Percentiles rank a stretch among this genome's conserved stretches.
These are phyloP conservation scores for Penicillium sp. DNA, from an alignment of 2,329 filamentous ascomycete genomes.

Conservation along the genomic window DNA sequence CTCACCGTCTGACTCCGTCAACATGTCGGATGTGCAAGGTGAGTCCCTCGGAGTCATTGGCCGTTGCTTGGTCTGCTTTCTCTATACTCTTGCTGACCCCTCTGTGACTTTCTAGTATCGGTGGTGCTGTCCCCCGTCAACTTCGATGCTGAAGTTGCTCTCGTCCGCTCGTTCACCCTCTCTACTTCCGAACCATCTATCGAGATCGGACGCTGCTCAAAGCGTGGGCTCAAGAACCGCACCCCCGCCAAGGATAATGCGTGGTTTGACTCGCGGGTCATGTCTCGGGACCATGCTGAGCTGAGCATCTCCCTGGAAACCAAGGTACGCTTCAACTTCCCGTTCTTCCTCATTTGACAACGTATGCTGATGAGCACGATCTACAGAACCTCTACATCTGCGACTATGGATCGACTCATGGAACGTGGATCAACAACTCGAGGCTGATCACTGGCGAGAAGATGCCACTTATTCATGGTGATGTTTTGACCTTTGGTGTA, in stretches of 20 bases:
- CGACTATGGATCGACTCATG: conserved; percentile 62
- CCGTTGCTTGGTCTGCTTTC: not conserved
- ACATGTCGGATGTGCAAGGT: conserved; percentile 29
- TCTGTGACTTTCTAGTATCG: not conserved
- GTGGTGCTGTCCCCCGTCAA: conserved; percentile 27
- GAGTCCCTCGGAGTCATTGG: conserved; percentile 2
- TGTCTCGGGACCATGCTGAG: conserved; percentile 48
- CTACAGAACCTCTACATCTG: conserved; percentile 48
- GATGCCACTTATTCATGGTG: conserved; percentile 39
- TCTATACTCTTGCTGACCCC: not conserved
- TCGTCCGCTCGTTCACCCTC: conserved; percentile 36
- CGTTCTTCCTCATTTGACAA: not conserved
- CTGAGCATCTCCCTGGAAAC: conserved; percentile 28
- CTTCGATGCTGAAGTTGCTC: conserved; percentile 24
- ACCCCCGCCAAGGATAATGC: conserved; percentile 39
- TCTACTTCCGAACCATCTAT: conserved; percentile 25
- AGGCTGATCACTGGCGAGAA: conserved; percentile 41
- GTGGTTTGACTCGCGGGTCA: conserved; percentile 48
- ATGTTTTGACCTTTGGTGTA: conserved; percentile 47
- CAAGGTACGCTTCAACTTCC: conserved; percentile 22
- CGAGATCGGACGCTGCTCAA: conserved; percentile 44
- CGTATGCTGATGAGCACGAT: conserved; percentile 11
- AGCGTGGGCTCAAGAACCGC: conserved; percentile 37
- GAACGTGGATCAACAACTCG: conserved; percentile 55
- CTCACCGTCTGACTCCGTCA: conserved; percentile 2